Percentiles rank a stretch among this genome's conserved stretches.
phyloP scores from a whole-genome alignment of 257 asterid species.

The Solanum megistacrolobum region DNA sequence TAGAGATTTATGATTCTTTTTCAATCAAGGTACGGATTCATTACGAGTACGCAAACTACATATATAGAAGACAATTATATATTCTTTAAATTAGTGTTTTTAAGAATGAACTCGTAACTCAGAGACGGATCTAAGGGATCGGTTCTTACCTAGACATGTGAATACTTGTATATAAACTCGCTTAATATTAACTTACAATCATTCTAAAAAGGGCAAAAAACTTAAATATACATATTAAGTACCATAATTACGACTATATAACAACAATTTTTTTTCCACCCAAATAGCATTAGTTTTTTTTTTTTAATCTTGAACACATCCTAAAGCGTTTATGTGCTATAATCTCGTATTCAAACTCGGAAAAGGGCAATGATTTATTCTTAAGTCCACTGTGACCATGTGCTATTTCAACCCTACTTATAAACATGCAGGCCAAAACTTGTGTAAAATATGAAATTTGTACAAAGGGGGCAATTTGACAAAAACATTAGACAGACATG shows the following conservation, averaged over 20 bases:
- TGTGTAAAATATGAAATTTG: neutral
- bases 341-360: neutral
- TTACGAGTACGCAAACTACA: neutral
- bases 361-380: neutral
- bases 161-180: neutral
- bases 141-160: neutral
- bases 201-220: neutral
- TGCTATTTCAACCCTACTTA: neutral
- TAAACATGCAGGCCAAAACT: neutral
- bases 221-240: too few relatives aligned
- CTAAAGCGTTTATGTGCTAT: neutral
- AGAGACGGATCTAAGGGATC: too few relatives aligned
- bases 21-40: neutral
- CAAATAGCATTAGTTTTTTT: too few relatives aligned
- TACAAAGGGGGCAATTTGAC: neutral
- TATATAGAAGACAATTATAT: too few relatives aligned
- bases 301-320: neutral
- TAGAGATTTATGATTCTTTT: neutral
- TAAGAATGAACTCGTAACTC: neutral
- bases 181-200: neutral
- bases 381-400: neutral
- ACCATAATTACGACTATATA: too few relatives aligned
- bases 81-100: too few relatives aligned
- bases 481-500: neutral
- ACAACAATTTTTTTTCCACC: too few relatives aligned